Evolutionary conservation across 2,329 filamentous ascomycete genomes (phyloP).

Genomic region (Decorospora gaudefroyi): DNA sequence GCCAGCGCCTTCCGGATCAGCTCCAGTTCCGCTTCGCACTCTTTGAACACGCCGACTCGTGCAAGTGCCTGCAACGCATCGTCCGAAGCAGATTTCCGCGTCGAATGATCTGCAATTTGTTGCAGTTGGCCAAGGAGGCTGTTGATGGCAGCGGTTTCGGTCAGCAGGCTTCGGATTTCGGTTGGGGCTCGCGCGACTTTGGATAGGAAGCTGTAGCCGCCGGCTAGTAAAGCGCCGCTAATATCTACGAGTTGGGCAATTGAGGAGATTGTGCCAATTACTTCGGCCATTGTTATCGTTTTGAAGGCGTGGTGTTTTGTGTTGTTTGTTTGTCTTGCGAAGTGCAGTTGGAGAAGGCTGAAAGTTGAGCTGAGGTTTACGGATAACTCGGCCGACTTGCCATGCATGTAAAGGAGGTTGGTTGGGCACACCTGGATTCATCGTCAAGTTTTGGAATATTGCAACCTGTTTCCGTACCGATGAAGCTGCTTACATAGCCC

Average conservation of each 20-base stretch:
- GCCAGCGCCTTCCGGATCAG: conserved; percentile 9
- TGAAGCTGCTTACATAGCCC: too few relatives aligned
- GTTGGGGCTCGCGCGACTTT: conserved; percentile 12
- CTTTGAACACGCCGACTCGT: conserved; percentile 6
- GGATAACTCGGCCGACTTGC: too few relatives aligned
- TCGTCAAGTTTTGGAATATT: too few relatives aligned
- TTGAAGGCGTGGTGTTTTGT: not conserved
- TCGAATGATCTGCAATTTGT: conserved; percentile 4
- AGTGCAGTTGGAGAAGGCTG: too few relatives aligned
- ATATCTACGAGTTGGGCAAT: conserved; percentile 13
- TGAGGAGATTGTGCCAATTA: conserved; percentile 8
- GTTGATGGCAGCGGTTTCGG: conserved; percentile 16
- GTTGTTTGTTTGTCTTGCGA: too few relatives aligned
- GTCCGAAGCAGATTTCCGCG: not conserved
- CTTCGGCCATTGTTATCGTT: conserved; percentile 3
- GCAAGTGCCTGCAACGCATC: conserved; percentile 6
- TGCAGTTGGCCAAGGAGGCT: conserved; percentile 16
- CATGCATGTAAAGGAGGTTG: too few relatives aligned
- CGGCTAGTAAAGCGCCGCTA: conserved; percentile 13
- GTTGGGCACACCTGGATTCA: too few relatives aligned
- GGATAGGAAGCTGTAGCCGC: conserved; percentile 16
- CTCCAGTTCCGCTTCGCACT: conserved; percentile 4
- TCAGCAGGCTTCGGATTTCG: conserved; percentile 15
- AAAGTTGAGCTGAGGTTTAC: too few relatives aligned
- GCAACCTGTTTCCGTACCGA: too few relatives aligned